phyloP scores from a whole-genome alignment of 2,329 filamentous ascomycete species.

The Penicillium sp. region DNA sequence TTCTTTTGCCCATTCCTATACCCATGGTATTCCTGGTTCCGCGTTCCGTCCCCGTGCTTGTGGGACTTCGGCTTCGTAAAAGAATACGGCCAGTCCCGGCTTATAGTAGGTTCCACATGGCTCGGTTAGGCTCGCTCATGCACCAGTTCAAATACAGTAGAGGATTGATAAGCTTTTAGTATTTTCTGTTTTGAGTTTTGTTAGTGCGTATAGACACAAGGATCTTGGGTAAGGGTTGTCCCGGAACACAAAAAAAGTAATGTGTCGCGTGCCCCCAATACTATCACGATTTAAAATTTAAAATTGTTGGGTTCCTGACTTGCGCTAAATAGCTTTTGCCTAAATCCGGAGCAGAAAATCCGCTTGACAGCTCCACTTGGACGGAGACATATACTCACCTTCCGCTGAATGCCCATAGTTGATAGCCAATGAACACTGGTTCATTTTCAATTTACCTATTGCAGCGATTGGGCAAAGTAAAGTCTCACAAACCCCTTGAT shows the following conservation, averaged over 20 bases:
- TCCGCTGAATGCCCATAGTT: background rate
- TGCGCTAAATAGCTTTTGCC: background rate
- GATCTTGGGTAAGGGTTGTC: background rate
- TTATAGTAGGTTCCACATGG: background rate
- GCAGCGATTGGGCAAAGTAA: too few relatives aligned
- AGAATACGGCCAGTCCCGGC: background rate
- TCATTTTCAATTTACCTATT: background rate
- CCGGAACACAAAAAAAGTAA: background rate
- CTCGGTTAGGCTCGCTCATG: background rate
- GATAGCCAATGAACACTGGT: background rate
- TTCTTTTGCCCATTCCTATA: background rate
- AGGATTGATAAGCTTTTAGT: background rate
- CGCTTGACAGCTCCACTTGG: background rate
- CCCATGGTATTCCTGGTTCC: background rate
- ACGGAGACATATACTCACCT: background rate
- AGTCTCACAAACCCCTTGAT: background rate
- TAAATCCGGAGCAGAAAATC: background rate
- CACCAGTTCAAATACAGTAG: background rate
- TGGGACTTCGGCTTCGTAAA: background rate
- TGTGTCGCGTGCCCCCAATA: constrained; percentile 11
- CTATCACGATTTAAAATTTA: background rate
- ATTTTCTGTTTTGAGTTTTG: background rate
- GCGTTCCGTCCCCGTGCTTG: background rate
- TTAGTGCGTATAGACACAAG: background rate
- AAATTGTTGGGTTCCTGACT: background rate